phyloP scores from a whole-genome alignment of 495 filamentous ascomycete genomes.

The Penicillium taxi region DNA sequence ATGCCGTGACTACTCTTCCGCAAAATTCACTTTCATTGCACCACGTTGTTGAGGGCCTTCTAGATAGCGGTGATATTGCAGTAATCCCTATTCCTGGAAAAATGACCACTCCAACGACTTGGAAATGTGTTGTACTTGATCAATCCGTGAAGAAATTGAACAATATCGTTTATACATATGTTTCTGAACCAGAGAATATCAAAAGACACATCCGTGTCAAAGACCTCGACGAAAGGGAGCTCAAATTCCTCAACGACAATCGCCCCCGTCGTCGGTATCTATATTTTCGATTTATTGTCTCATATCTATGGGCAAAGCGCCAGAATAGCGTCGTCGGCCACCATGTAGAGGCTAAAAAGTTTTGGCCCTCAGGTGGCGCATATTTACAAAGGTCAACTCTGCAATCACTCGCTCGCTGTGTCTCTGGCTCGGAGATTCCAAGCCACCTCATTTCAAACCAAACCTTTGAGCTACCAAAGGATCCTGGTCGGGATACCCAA shows the following conservation, averaged over 20 bases:
- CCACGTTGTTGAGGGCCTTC: neutral
- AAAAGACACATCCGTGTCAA: neutral
- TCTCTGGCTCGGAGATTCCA: conserved; percentile 13
- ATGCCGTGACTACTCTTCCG: neutral
- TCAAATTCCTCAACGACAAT: conserved; percentile 9
- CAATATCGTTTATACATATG: neutral
- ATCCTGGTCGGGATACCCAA: neutral
- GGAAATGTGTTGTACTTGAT: conserved; percentile 9
- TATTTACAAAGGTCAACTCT: conserved; percentile 13
- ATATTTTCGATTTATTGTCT: conserved; percentile 15
- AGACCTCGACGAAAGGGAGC: conserved; percentile 7
- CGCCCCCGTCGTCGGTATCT: conserved; percentile 13
- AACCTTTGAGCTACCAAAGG: conserved; percentile 50
- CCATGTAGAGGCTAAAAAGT: conserved; percentile 6
- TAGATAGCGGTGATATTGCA: conserved; percentile 5
- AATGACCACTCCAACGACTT: conserved; percentile 3
- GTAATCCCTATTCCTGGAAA: conserved; percentile 5
- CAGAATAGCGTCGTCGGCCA: conserved; percentile 1
- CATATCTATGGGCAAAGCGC: conserved; percentile 6
- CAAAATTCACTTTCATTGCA: neutral
- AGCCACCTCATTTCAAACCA: conserved; percentile 81
- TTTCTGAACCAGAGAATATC: neutral
- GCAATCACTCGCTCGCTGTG: conserved; percentile 10
- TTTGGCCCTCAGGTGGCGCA: conserved; percentile 12
- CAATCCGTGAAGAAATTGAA: conserved; percentile 7